Evolutionary conservation across 495 filamentous ascomycete genomes (phyloP).

Genomic region (Penicillium verhagenii): DNA sequence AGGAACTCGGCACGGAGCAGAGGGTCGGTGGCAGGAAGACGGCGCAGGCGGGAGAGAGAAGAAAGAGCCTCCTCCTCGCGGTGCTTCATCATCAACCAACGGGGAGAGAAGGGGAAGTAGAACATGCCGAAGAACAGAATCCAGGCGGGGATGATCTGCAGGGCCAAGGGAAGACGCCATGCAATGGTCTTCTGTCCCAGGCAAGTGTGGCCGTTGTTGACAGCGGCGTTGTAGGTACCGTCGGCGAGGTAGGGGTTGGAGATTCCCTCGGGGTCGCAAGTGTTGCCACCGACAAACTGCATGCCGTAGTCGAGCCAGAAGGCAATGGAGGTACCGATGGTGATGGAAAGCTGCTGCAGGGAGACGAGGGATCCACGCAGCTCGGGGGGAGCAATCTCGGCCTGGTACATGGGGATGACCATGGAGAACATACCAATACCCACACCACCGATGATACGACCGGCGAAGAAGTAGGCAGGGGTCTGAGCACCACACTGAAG

Average conservation of each 20-base stretch:
- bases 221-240: conserved; percentile 28
- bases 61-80: conserved; percentile 71
- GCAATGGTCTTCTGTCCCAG: conserved; percentile 41
- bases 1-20: conserved; percentile 64
- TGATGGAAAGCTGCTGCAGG: conserved; percentile 78
- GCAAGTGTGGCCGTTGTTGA: conserved; percentile 37
- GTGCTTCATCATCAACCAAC: conserved; percentile 76
- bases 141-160: conserved; percentile 57
- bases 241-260: conserved; percentile 26
- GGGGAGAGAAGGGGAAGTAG: conserved; percentile 72
- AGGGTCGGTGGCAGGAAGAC: conserved; percentile 58
- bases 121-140: conserved; percentile 70
- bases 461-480: conserved; percentile 43
- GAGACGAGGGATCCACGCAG: conserved; percentile 72
- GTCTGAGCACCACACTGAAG: conserved; percentile 41
- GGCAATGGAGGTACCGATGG: conserved; percentile 64
- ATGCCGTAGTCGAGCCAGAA: conserved; percentile 75
- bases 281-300: conserved; percentile 56
- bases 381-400: conserved; percentile 73
- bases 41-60: conserved; percentile 66
- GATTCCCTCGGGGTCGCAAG: conserved; percentile 4
- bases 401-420: conserved; percentile 62
- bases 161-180: conserved; percentile 44
- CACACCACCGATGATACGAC: conserved; percentile 49
- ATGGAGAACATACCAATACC: conserved; percentile 66